These are phyloP conservation scores for Boletus sp. DNA, from an alignment of 768 basidiomycete species.

Conservation along the genomic window DNA sequence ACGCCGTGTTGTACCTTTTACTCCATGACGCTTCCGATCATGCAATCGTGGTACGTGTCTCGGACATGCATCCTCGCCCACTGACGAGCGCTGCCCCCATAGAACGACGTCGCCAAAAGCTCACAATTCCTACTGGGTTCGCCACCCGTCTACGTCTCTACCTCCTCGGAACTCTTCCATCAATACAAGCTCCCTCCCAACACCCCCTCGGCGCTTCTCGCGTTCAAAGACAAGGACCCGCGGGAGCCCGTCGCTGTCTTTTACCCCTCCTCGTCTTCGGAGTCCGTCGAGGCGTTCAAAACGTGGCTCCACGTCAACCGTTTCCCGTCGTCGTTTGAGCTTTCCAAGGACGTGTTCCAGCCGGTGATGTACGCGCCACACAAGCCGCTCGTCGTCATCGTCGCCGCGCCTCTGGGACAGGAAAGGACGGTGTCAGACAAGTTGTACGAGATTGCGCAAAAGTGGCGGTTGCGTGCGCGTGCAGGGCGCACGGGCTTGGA, in stretches of 20 bases:
- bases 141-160: conserved; percentile 46
- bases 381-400: conserved; percentile 76
- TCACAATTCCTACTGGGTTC: conserved; percentile 49
- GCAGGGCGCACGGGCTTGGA: neutral
- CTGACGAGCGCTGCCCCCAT: neutral
- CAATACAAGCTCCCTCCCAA: conserved; percentile 36
- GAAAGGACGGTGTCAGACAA: conserved; percentile 44
- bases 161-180: conserved; percentile 31
- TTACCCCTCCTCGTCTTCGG: conserved; percentile 9
- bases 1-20: conserved; percentile 43
- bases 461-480: conserved; percentile 47
- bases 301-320: conserved; percentile 68
- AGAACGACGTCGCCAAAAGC: conserved; percentile 59
- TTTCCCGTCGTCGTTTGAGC: conserved; percentile 70
- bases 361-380: conserved; percentile 81
- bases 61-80: neutral
- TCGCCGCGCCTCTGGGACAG: conserved; percentile 41
- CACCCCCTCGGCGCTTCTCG: conserved; percentile 63
- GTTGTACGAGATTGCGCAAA: conserved; percentile 51
- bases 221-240: conserved; percentile 58
- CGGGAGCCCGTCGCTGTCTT: conserved; percentile 46
- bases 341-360: conserved; percentile 78
- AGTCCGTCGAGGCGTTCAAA: conserved; percentile 24
- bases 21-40: conserved; percentile 41
- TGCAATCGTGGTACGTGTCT: conserved; percentile 32